Base-by-base conservation (phyloP, 164 flowering plant genomes). In the Cinnamomum micranthum region DNA sequence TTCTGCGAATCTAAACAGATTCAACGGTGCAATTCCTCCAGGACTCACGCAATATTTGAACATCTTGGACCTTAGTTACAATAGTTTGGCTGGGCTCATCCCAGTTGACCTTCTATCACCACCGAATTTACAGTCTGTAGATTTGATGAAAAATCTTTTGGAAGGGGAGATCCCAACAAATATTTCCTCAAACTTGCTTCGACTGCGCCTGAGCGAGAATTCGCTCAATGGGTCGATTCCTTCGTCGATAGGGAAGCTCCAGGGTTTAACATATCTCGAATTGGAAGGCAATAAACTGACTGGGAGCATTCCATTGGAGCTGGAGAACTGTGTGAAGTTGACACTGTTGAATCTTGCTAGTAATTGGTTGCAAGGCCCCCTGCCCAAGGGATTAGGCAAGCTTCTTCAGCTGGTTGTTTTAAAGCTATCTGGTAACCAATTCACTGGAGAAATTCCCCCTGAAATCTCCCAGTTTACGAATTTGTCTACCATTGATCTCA, bases 161-260 rank as follows among this genome's bases (percentile, higher is more conserved):
- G 74, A 71, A 55, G 94, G 94, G 3, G 28, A 80, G 0, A 80
- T 92, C 35, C 92, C 94, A 20, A 72, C 24, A 31, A 77, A 71
- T 22, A 27, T 88, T 1, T 88, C 91, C 4, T 19, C 69, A 2
- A 85, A 67, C 59, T 68, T 92, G 82, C 41, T 85, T 27, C 83
- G 92, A 73, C 74, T 92, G 84, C 83, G 97, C 58, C 62, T 90
- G 27, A 89, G 97, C 55, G 73, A 74, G 75, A 92, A 92, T 67
- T 50, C 17, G 10, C 83, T 92, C 1, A 77, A 24, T 72, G 94
- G 90, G 23, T 71, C 89, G 33, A 88, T 88, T 27, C 71, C 80
- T 14, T 62, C 74, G n/a, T 58, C 64, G 19, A 66, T 80, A 12
- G 80, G 79, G 50, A 58, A 9, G 11, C 84, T 85, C 66, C 20